A percentile compares a stretch with the other conserved stretches of the same genome.
Conservation (phyloP, 1,139 yeast genomes). For the Geotrichum fermentans region DNA sequence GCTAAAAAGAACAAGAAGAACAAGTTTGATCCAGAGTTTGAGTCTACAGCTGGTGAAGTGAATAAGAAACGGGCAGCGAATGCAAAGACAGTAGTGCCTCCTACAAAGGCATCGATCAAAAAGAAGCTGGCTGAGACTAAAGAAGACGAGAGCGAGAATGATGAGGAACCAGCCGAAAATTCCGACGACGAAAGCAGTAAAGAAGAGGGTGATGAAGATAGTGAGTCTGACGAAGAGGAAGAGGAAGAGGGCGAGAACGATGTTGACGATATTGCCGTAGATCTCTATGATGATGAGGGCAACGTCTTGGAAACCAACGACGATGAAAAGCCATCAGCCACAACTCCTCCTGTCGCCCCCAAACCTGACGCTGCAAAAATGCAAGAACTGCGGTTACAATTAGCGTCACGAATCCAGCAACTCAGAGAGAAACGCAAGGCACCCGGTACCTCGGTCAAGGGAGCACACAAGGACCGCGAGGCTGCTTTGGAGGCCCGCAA, state of each 20-base stretch:
- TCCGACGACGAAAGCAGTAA: slow-evolving; percentile 23
- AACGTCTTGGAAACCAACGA: slow-evolving; percentile 17
- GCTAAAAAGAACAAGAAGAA: slow-evolving; percentile 56
- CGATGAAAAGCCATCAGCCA: slow-evolving; percentile 23
- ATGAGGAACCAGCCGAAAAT: slow-evolving; percentile 23
- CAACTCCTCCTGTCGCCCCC: slow-evolving; percentile 36
- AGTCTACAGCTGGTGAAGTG: slow-evolving; percentile 63
- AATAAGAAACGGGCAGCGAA: slow-evolving; percentile 36
- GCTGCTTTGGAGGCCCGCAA: slow-evolving; percentile 41
- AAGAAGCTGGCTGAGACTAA: slow-evolving; percentile 7
- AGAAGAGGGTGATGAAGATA: slow-evolving; percentile 10
- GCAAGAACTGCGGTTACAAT: slow-evolving; percentile 60
- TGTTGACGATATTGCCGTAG: slow-evolving; percentile 41
- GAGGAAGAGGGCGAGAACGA: slow-evolving; percentile 22
- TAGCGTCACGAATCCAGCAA: slow-evolving; percentile 64
- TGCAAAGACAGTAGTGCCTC: slow-evolving; percentile 18
- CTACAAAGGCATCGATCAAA: slow-evolving; percentile 17
- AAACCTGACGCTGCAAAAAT: slow-evolving; percentile 40
- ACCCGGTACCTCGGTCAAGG: slow-evolving; percentile 73
- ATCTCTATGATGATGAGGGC: slow-evolving; percentile 69
- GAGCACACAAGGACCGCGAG: slow-evolving; percentile 64
- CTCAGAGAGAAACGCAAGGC: slow-evolving; percentile 84
- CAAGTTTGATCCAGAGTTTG: slow-evolving; percentile 68
- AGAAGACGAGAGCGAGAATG: slow-evolving; percentile 20
- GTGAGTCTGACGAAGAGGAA: slow-evolving; percentile 18